Percentiles rank a stretch among this genome's conserved stretches.
Conservation (phyloP, 2,329 filamentous ascomycete species). For the Xylariaceae sp. region DNA sequence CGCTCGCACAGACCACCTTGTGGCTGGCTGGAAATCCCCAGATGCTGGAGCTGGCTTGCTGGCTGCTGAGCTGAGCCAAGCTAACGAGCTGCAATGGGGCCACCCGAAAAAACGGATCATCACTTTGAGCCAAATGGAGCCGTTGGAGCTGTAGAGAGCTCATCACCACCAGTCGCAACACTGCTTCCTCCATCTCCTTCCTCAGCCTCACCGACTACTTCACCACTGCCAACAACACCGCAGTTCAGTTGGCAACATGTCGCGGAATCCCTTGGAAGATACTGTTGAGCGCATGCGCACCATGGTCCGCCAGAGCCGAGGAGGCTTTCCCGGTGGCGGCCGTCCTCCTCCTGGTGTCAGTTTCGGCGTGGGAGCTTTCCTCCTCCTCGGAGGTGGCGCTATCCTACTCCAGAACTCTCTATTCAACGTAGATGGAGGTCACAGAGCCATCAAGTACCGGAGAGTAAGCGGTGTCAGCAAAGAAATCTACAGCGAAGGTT, state of each 20-base stretch:
- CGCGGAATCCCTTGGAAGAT: conserved; percentile 27
- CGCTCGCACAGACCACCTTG: too few relatives aligned
- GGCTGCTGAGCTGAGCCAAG: too few relatives aligned
- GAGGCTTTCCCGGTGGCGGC: conserved; percentile 39
- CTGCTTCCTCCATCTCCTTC: neutral
- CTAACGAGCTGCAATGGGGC: too few relatives aligned
- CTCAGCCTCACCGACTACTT: neutral
- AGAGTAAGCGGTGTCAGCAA: conserved; percentile 88
- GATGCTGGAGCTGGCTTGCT: too few relatives aligned
- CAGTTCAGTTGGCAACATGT: conserved; percentile 21
- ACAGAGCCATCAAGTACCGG: conserved; percentile 97
- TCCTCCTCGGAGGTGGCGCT: conserved; percentile 44
- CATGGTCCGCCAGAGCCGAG: conserved; percentile 30
- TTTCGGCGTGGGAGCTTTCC: conserved; percentile 35
- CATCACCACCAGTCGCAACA: conserved; percentile 1
- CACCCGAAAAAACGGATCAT: conserved; percentile 11
- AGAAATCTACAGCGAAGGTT: conserved; percentile 95
- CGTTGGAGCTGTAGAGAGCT: conserved; percentile 9
- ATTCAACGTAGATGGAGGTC: conserved; percentile 92
- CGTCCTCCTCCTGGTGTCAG: conserved; percentile 37
- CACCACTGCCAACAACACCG: too few relatives aligned
- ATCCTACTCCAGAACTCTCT: conserved; percentile 56
- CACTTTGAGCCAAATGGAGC: conserved; percentile 7
- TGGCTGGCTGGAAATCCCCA: too few relatives aligned
- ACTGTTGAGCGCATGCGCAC: conserved; percentile 19